These are phyloP conservation scores for Pisolithus tinctorius DNA, from an alignment of 768 basidiomycete species.

Conservation along the genomic window DNA sequence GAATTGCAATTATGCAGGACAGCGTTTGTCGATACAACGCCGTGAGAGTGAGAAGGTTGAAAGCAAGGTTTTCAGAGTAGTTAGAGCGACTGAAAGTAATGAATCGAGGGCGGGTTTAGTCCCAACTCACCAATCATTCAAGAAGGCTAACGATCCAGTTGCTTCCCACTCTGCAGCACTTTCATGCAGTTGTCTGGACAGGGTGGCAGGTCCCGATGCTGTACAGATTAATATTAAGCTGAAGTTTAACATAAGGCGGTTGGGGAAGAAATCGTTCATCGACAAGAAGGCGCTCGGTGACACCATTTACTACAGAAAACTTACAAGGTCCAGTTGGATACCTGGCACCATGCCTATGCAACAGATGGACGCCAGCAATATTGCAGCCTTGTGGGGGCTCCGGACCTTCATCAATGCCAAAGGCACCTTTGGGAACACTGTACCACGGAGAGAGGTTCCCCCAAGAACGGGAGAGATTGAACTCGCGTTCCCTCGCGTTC, in stretches of 20 bases:
- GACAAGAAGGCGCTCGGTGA: not conserved
- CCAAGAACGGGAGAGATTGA: constrained; percentile 72
- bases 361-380: constrained; percentile 67
- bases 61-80: not conserved
- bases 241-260: not conserved
- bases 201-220: constrained; percentile 54
- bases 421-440: constrained; percentile 55
- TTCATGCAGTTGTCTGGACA: constrained; percentile 50
- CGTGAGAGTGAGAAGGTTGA: not conserved
- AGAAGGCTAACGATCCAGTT: constrained; percentile 58
- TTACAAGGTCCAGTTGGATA: constrained; percentile 62
- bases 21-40: no score
- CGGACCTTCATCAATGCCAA: constrained; percentile 68
- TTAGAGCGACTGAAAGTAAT: not conserved
- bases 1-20: not conserved
- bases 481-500: constrained; percentile 28
- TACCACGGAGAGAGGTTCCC: constrained; percentile 87
- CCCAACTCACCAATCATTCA: constrained; percentile 68
- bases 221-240: constrained; percentile 29
- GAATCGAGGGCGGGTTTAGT: constrained; percentile 3
- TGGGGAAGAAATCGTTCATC: not conserved
- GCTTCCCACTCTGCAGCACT: constrained; percentile 56
- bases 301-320: constrained; percentile 14
- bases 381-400: constrained; percentile 64
- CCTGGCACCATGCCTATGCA: constrained; percentile 80